Conservation (phyloP, 805 yeast genomes). For the Teunomyces aglyptinius region DNA sequence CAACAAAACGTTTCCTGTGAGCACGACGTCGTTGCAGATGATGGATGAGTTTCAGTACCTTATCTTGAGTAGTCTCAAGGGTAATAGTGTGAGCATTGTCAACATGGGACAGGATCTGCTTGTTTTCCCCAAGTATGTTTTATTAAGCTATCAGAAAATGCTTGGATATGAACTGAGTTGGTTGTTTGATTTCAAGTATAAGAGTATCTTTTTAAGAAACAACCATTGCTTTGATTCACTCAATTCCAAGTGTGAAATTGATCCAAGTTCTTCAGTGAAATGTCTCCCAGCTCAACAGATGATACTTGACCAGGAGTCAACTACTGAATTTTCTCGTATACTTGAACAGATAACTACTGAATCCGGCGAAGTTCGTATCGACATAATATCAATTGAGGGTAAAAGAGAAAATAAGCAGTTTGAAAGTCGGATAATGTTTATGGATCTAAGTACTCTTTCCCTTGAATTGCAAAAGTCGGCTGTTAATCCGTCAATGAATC, state of each 20-base stretch:
- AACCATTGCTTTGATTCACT: not conserved
- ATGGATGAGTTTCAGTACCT: constrained; percentile 22
- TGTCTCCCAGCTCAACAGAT: constrained; percentile 16
- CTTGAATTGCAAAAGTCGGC: constrained; percentile 5
- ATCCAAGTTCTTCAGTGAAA: constrained; percentile 2
- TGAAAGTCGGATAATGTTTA: constrained; percentile 13
- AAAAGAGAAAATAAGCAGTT: constrained; percentile 5
- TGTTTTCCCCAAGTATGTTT: not conserved
- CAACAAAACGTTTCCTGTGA: constrained; percentile 16
- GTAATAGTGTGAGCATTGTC: constrained; percentile 13
- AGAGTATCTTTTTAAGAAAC: constrained; percentile 7
- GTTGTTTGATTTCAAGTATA: constrained; percentile 10
- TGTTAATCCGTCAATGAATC: not conserved
- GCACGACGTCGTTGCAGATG: constrained; percentile 8
- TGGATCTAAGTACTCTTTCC: constrained; percentile 10
- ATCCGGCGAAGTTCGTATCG: constrained; percentile 2
- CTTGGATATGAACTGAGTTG: constrained; percentile 1
- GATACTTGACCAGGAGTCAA: constrained; percentile 12
- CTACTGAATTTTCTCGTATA: constrained; percentile 7
- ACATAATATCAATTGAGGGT: constrained; percentile 13
- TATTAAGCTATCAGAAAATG: not conserved
- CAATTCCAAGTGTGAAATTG: constrained; percentile 1
- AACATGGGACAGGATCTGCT: not conserved
- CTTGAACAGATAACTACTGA: not conserved
- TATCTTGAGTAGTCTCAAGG: constrained; percentile 15